Evolutionary conservation across 306 rosid species (phyloP), one percentile per base, ranked within the genome.

Genomic region (Senna tora): DNA sequence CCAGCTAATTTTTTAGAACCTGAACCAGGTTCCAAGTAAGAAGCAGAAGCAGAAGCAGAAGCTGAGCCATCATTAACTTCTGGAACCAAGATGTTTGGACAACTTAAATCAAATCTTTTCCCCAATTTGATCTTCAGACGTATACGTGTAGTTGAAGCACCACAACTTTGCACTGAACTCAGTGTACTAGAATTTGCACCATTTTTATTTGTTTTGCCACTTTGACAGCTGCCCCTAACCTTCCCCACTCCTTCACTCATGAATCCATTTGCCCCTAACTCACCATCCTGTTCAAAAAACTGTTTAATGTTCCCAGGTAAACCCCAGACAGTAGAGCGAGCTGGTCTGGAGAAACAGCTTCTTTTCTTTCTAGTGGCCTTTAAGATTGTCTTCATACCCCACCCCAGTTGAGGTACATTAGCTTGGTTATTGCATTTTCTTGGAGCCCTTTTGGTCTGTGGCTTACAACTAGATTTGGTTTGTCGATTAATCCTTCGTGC

Each of bases 281-380:
- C 79, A 55, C 74, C 88, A 80, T 69, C 80, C 74, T 77, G 77
- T 70, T 79, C 87, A 80, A 87, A 81, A 68, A 70, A 80, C 39
- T 80, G 88, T 60, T 82, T 71, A 32, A 88, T 77, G 67, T 77
- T 83, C 53, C 90, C 90, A 78, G 86, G 67, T 61, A 67, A 81
- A 54, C 99, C 97, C 99, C 99, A 95, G 5, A 63, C 52, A 80
- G 96, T 89, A 71, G 93, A 83, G 46, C 99, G 92, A 45, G 92
- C 90, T 21, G 84, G 79, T 73, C 85, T 89, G 75, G 89, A 80
- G 79, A 66, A 65, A 82, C 85, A 85, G 82, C 92, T 95, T 84
- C 97, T 92, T 88, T 85, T 95, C 88, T 80, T 90, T 76, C 82
- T 87, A 67, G 83, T 76, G 68, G 75, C 76, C 54, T 85, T 75